Evolutionary conservation across 2,329 filamentous ascomycete genomes (phyloP), one percentile per base, ranked within the genome.

Genomic region (Fusarium sp.): DNA sequence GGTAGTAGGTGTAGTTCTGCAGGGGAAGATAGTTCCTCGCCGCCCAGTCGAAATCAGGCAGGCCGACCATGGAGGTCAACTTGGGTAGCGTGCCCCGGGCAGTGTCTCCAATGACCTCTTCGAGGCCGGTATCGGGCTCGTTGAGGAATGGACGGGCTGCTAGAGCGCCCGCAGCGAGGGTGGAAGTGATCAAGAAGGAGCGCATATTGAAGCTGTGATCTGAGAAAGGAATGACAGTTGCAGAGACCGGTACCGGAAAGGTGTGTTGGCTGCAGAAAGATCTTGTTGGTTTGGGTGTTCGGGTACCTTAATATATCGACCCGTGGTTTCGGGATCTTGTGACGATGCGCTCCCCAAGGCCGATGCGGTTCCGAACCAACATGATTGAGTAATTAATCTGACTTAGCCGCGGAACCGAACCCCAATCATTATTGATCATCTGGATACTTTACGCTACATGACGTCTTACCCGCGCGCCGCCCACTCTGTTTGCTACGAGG

Each of bases 1-100:
- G 40, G 27, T 63, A 40, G 50, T 63, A 89, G 6, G 86, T 86
- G 78, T 88, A 89, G 70, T 85, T 83, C 11, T 77, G 77, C 7
- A 71, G 69, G 62, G 85, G 83, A 74, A 89, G 82, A 73, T 84
- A 82, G 57, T 84, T 83, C 47, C 86, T 83, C 16, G 87, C 87
- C 1, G 85, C 85, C 78, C 82, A 88, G 31, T 89, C 85, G 73
- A 89, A 89, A 78, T 89, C 87, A 3, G 83, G 85, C 11, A 89
- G 81, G 16, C 85, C 86, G 8, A 86, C 80, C 31, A 89, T 83
- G 40, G 79, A 73, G 11, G 81, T 76, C 5, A 89, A 78, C 45
- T 82, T 77, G 6, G 86, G 84, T 31, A 88, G 78, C 14, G 70
- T 38, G 29, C 81, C 82, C 6, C 69, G 69, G 7, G 80, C 47